Conservation (phyloP, 306 rosid genomes). For the Prunus campanulata region DNA sequence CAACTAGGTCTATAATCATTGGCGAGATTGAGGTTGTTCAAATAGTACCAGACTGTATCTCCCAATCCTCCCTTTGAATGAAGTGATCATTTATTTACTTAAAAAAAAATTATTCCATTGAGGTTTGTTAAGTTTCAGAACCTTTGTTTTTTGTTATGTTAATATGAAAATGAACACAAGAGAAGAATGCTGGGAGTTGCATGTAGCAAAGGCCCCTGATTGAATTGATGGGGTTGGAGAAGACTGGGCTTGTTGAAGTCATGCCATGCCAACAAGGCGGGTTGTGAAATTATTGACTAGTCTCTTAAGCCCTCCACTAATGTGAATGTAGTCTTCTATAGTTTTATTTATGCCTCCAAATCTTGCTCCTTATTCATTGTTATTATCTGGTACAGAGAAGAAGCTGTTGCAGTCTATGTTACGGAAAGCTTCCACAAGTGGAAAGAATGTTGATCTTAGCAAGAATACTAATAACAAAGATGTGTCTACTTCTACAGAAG, state of each 20-base stretch:
- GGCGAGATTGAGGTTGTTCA: not conserved
- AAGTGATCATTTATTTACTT: not conserved
- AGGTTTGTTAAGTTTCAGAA: not conserved
- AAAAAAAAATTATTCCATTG: not conserved
- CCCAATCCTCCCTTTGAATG: not conserved
- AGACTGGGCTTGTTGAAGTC: not conserved
- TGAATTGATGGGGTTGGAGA: not conserved
- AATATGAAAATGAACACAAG: not conserved
- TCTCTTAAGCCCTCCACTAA: not conserved
- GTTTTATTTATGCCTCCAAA: conserved; percentile 1
- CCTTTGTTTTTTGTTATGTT: not conserved
- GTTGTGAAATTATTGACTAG: not conserved
- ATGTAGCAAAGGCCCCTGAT: not conserved
- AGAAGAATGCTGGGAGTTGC: not conserved
- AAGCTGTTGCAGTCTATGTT: conserved; percentile 79
- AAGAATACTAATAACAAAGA: conserved; percentile 52
- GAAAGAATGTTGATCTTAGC: conserved; percentile 46
- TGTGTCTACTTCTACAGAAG: conserved; percentile 75
- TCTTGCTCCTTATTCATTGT: conserved; percentile 8
- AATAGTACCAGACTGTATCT: not conserved
- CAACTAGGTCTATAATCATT: not conserved
- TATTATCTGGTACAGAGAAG: conserved; percentile 61
- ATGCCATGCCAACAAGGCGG: conserved; percentile 8
- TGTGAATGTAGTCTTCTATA: not conserved
- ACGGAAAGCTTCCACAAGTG: conserved; percentile 69